Evolutionary conservation across 768 basidiomycete genomes (phyloP), one percentile per base, ranked within the genome.

Genomic region (Lepiota venenata): DNA sequence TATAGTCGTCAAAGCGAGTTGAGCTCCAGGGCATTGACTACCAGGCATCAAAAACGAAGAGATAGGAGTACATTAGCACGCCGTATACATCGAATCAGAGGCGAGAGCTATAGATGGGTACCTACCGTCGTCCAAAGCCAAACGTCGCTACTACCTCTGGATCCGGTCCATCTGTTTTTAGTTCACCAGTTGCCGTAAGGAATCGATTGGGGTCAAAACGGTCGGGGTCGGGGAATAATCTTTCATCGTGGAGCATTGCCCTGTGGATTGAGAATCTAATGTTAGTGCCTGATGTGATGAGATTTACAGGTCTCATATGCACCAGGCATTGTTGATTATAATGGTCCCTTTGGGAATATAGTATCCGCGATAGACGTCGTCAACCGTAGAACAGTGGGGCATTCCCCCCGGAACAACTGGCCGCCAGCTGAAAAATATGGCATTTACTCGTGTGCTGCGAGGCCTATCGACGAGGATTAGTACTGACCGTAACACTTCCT

Each of bases 341-440:
- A 66, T 49, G 0, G 67, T 56, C 6, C 56, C 59, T 25, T 63
- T 67, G 1, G 72, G 74, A n/a, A 76, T 70, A 52, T 62, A 49
- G 51, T 69, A 68, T 2, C 72, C 73, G 3, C 58, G 48, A 52
- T 74, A 75, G 6, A 66, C 56, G 48, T 73, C 72, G 10, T 74
- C 72, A 8, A 66, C 63, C 0, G 47, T 51, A 4, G 65, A 53
- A 14, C 57, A 55, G 56, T 72, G 73, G 7, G 69, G 70, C 7
- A 70, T 18, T 15, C 64, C 71, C 66, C 35, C 41, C 43, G 49
- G 47, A 12, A 50, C 47, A 21, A 50, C 15, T 20, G 47, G 46
- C 10, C 29, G 27, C 48, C 56, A 45, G 45, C 58, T 56, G 11
- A 25, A 25, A 2, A n/a, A 25, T 25, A 25, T n/a, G n/a, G 25